Evolutionary conservation across 129 eudicot genomes (phyloP).

Genomic region (Helianthus tuberosus): DNA sequence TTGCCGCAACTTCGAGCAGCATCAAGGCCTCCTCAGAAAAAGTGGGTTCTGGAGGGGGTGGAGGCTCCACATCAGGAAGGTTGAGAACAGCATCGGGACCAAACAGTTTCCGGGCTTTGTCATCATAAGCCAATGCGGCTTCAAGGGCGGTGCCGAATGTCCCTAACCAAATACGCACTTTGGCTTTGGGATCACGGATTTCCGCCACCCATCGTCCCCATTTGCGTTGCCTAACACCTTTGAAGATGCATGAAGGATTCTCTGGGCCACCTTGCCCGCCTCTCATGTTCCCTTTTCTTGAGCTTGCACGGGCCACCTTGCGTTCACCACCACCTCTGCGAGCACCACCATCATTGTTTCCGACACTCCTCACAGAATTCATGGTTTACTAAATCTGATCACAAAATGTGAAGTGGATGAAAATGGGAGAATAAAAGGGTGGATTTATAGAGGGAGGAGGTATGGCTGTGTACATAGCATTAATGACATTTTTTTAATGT

Average conservation of each 20-base stretch:
- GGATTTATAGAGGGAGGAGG: constrained; percentile 17
- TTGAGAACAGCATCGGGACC: constrained; percentile 60
- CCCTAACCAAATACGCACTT: constrained; percentile 69
- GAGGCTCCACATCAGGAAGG: constrained; percentile 37
- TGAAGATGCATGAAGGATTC: constrained; percentile 68
- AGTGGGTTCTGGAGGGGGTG: not conserved
- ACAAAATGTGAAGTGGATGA: constrained; percentile 9
- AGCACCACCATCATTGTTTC: constrained; percentile 8
- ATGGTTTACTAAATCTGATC: not conserved
- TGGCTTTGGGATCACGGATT: constrained; percentile 69
- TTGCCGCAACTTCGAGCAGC: not conserved
- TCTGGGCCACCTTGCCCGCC: constrained; percentile 78
- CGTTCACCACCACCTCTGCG: not conserved
- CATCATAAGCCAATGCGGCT: constrained; percentile 81
- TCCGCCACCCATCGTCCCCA: constrained; percentile 95
- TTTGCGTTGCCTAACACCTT: constrained; percentile 83
- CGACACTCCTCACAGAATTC: not conserved
- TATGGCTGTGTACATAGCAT: not conserved
- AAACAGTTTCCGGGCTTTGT: constrained; percentile 58
- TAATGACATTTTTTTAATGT: not conserved
- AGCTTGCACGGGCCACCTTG: constrained; percentile 25
- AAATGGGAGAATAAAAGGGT: not conserved
- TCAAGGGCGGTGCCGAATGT: constrained; percentile 51
- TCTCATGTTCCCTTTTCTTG: constrained; percentile 69
- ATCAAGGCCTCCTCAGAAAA: not conserved